A percentile compares a stretch with the other conserved stretches of the same genome.
Conservation (phyloP, 2,329 filamentous ascomycete species). For the Penicillium griseofulvum region DNA sequence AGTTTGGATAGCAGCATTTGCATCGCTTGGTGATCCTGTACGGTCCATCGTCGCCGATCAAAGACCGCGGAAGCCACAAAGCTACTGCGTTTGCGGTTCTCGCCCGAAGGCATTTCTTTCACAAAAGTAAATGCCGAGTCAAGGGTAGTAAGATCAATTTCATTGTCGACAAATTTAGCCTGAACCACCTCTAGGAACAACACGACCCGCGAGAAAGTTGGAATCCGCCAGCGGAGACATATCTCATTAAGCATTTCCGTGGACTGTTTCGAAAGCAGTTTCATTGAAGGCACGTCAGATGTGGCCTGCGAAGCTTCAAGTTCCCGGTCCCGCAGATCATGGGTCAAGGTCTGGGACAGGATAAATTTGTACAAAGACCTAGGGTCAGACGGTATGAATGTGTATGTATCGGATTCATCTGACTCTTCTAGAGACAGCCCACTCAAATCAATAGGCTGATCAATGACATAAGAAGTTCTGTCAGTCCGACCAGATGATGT, state of each 20-base stretch:
- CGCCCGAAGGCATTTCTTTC: constrained; percentile 67
- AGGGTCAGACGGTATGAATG: constrained; percentile 83
- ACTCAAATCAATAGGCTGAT: constrained; percentile 61
- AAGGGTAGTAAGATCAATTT: constrained; percentile 76
- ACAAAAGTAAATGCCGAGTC: constrained; percentile 79
- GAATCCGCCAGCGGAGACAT: constrained; percentile 83
- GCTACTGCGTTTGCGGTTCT: constrained; percentile 57
- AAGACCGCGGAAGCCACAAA: constrained; percentile 48
- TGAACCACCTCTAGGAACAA: constrained; percentile 80
- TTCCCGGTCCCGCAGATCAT: constrained; percentile 58
- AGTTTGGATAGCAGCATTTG: constrained; percentile 71
- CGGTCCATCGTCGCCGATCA: constrained; percentile 65
- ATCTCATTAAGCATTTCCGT: constrained; percentile 81
- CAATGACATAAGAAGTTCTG: constrained; percentile 56
- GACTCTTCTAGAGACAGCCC: constrained; percentile 58
- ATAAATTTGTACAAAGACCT: constrained; percentile 80
- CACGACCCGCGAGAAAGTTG: constrained; percentile 74
- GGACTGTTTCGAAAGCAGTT: constrained; percentile 69
- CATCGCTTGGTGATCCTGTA: constrained; percentile 68
- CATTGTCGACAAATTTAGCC: constrained; percentile 80
- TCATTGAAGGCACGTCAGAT: constrained; percentile 50
- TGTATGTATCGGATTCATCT: constrained; percentile 63
- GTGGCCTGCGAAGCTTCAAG: constrained; percentile 50
- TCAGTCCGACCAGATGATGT: constrained; percentile 46
- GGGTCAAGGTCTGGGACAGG: constrained; percentile 68